Conservation (phyloP, 257 asterid species). For the Solanum lycopersicoides region DNA sequence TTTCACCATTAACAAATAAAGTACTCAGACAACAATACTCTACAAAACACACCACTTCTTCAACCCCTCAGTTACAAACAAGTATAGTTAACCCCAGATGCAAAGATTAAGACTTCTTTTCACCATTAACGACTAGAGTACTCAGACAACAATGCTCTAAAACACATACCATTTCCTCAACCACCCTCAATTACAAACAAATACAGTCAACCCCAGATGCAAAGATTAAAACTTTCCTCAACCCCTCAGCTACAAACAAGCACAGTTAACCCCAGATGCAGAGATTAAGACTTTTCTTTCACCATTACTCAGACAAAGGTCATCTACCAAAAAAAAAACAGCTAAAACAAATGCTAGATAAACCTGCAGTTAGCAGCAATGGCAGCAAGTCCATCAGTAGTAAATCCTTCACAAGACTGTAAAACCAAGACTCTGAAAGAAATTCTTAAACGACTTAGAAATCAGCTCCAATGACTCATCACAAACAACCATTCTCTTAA, state of each 20-base stretch:
- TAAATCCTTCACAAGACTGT: constrained; percentile 50
- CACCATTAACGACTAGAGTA: too few species aligned
- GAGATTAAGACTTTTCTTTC: neutral
- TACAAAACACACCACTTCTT: neutral
- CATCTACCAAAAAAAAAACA: neutral
- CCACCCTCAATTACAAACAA: neutral
- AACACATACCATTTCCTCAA: neutral
- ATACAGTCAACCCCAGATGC: neutral
- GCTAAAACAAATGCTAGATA: neutral
- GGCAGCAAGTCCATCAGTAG: constrained; percentile 58
- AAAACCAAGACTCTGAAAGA: constrained; percentile 55
- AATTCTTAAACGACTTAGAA: constrained; percentile 46
- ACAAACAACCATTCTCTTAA: constrained; percentile 87
- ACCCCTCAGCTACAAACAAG: neutral
- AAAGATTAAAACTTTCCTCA: neutral
- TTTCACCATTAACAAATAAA: too few species aligned
- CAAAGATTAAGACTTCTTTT: too few species aligned
- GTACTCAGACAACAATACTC: neutral
- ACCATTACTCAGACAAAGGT: neutral
- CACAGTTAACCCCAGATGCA: neutral
- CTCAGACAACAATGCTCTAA: too few species aligned
- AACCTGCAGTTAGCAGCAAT: constrained; percentile 74
- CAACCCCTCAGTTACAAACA: neutral
- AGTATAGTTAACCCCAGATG: neutral
- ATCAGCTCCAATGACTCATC: constrained; percentile 63